These are phyloP conservation scores for Amoebophrya sp. DNA, from an alignment of 169 alveolate species.

Conservation along the genomic window DNA sequence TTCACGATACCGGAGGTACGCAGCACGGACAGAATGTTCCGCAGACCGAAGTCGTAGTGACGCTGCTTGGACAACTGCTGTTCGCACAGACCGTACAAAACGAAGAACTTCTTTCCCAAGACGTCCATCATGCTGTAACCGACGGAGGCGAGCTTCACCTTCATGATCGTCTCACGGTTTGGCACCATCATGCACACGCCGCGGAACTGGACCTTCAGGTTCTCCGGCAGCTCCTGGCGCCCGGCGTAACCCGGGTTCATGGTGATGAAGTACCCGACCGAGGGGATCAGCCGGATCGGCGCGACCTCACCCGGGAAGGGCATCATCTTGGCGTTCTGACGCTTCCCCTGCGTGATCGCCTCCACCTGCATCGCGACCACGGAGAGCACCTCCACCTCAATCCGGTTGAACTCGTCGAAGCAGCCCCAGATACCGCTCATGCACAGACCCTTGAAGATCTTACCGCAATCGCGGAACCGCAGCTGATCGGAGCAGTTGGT, in stretches of 20 bases:
- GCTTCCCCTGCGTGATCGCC: slow-evolving; percentile 78
- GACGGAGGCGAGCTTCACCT: slow-evolving; percentile 87
- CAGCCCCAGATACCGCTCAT: slow-evolving; percentile 93
- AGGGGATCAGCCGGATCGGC: slow-evolving; percentile 66
- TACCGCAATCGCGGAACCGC: slow-evolving; percentile 88
- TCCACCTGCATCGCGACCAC: slow-evolving; percentile 89
- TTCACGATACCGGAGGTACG: slow-evolving; percentile 87
- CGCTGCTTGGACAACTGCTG: slow-evolving; percentile 88
- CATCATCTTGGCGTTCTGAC: slow-evolving; percentile 69
- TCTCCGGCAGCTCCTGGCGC: slow-evolving; percentile 87
- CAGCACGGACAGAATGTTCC: slow-evolving; percentile 83
- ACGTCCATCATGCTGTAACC: slow-evolving; percentile 77
- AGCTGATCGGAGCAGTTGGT: slow-evolving; percentile 92
- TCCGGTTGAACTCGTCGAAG: slow-evolving; percentile 95
- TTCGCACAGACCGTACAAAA: slow-evolving; percentile 85
- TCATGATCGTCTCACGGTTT: slow-evolving; percentile 79
- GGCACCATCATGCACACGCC: slow-evolving; percentile 93
- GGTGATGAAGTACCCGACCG: slow-evolving; percentile 83
- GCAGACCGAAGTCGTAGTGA: slow-evolving; percentile 86
- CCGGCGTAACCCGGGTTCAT: slow-evolving; percentile 96
- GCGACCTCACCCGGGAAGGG: slow-evolving; percentile 84
- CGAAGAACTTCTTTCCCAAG: slow-evolving; percentile 86
- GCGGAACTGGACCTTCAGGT: slow-evolving; percentile 83
- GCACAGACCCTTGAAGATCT: slow-evolving; percentile 78
- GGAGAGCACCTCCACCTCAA: slow-evolving; percentile 91